These are phyloP conservation scores for Magnusiomyces tetraspermus DNA, from an alignment of 1,139 yeast genomes.

Conservation along the genomic window DNA sequence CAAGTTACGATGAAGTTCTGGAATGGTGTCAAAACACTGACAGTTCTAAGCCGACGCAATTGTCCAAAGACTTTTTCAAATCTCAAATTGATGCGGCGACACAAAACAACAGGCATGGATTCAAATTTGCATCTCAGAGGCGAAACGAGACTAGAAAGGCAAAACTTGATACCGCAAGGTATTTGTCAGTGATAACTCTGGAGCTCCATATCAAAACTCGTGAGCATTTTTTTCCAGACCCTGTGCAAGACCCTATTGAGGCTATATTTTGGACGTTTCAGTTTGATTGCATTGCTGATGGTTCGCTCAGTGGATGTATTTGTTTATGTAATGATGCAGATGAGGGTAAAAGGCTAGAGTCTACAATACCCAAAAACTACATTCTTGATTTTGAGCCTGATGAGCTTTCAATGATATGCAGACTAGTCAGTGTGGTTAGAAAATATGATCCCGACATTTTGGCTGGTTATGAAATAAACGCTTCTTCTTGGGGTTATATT, in stretches of 20 bases:
- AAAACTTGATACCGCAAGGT: slow-evolving; percentile 33
- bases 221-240: slow-evolving; percentile 51
- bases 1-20: slow-evolving; percentile 33
- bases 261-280: slow-evolving; percentile 53
- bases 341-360: slow-evolving; percentile 11
- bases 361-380: slow-evolving; percentile 9
- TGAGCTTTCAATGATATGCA: slow-evolving; percentile 50
- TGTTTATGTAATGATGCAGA: slow-evolving; percentile 16
- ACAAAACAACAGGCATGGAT: slow-evolving; percentile 14
- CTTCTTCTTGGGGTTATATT: slow-evolving; percentile 82
- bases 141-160: slow-evolving; percentile 11
- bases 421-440: slow-evolving; percentile 48
- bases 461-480: slow-evolving; percentile 75
- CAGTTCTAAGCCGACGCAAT: neutral
- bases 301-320: slow-evolving; percentile 21
- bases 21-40: slow-evolving; percentile 21
- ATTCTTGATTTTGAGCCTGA: slow-evolving; percentile 23
- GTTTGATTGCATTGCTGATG: slow-evolving; percentile 6
- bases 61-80: neutral
- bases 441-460: slow-evolving; percentile 77
- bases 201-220: slow-evolving; percentile 61
- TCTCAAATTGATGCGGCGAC: slow-evolving; percentile 19
- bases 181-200: slow-evolving; percentile 46
- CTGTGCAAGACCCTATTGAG: slow-evolving; percentile 46
- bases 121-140: slow-evolving; percentile 18